Evolutionary conservation across 2,329 filamentous ascomycete species (phyloP), one percentile per base, ranked within the genome.

Genomic region (Pochonia chlamydosporia): DNA sequence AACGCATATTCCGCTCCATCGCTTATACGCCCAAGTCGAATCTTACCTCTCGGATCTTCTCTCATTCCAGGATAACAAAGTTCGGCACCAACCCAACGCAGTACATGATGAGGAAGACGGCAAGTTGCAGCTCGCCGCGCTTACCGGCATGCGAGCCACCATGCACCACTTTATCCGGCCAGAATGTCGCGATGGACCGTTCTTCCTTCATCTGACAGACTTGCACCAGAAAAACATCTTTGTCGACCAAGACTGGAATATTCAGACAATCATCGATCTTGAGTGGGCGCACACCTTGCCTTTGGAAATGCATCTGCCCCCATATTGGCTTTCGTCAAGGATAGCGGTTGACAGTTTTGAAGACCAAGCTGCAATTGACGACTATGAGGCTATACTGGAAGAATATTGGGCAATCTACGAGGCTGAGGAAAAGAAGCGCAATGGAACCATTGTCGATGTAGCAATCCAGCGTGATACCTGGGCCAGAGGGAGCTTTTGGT

Each of bases 181-280:
- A 5, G 42, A 55, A 9, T 40, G 50, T n/a, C 54, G 61, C 3
- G 41, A 61, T 20, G 61, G 64, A 6, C 64, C 63, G 4, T 69
- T 65, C 46, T 44, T 61, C 16, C 53, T 60, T 28, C 53, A 43
- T 1, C 56, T 70, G 3, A 68, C 62, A 23, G 64, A 71, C 48
- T 49, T 69, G 14, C 65, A 66, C 40, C 54, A 60, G 37, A 64
- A 62, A 40, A 70, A 70, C 42, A 63, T 64, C 8, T 61, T 65
- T 23, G 58, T 64, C 23, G 58, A 65, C 45, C 40, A 57, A 18
- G 45, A 59, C 21, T 65, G 59, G 56, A 58, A 62, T 37, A 53
- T 66, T 25, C 59, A 52, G 40, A 55, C 40, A 26, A 41, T 64
- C 26, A 56, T 65, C 46, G 61, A 65, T 37, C 52, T 64, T 8